These are phyloP conservation scores for Vitis hybrid DNA, from an alignment of 177 flowering plant species.

Conservation along the genomic window DNA sequence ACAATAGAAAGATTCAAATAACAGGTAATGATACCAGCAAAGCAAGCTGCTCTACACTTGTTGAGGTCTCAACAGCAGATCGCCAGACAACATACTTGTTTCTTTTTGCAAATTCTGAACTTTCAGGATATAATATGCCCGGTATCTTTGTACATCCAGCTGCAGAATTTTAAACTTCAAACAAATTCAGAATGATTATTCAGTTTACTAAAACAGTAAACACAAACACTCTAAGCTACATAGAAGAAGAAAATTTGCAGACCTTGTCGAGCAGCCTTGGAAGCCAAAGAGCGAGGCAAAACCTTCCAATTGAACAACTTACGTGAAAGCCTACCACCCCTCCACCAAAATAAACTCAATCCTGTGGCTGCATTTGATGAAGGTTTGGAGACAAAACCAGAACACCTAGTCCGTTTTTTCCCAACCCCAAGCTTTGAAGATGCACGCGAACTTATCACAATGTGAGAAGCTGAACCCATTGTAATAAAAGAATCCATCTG, in stretches of 20 bases:
- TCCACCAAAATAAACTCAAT: conserved; percentile 75
- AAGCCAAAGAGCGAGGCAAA: conserved; percentile 66
- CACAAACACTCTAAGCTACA: background rate
- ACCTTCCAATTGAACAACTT: conserved; percentile 77
- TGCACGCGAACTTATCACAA: conserved; percentile 47
- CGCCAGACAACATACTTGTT: conserved; percentile 73
- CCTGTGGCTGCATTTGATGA: conserved; percentile 40
- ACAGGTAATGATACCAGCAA: conserved; percentile 49
- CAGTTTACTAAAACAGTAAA: conserved; percentile 18
- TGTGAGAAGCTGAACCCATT: conserved; percentile 77
- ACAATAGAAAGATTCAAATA: background rate
- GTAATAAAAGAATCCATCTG: conserved; percentile 61
- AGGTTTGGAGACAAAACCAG: conserved; percentile 38
- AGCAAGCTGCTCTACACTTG: conserved; percentile 72
- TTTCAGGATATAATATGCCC: conserved; percentile 74
- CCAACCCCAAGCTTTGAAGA: conserved; percentile 51
- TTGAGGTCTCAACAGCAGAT: conserved; percentile 78
- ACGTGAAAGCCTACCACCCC: conserved; percentile 88
- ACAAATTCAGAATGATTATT: conserved; percentile 23
- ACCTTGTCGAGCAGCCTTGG: conserved; percentile 92
- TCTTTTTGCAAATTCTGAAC: conserved; percentile 70
- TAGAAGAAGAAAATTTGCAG: conserved; percentile 10
- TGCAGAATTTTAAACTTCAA: conserved; percentile 50
- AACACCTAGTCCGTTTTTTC: conserved; percentile 44
- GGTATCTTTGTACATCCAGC: conserved; percentile 83